Evolutionary conservation across 1,139 yeast genomes (phyloP).

Genomic region (Yamadazyma atmosphaerica): DNA sequence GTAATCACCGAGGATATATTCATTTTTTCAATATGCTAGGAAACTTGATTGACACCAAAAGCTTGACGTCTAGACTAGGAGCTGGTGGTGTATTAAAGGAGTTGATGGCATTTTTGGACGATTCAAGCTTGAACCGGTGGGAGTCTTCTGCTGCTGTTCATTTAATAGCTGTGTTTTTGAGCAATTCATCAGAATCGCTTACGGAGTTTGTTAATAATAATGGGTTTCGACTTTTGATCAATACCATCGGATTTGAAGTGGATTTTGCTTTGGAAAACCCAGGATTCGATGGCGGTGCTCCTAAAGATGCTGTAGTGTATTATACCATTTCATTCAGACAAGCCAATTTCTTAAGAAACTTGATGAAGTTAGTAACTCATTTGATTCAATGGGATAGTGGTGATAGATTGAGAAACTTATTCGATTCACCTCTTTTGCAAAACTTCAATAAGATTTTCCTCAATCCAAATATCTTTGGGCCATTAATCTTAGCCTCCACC

Average conservation of each 20-base stretch:
- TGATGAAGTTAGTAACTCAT: constrained; percentile 63
- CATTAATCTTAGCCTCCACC: constrained; percentile 61
- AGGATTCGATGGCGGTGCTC: constrained; percentile 51
- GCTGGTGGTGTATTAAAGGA: constrained; percentile 74
- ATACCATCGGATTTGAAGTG: constrained; percentile 66
- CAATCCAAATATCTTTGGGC: constrained; percentile 68
- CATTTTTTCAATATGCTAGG: constrained; percentile 60
- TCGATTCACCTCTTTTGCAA: constrained; percentile 75
- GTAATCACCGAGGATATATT: constrained; percentile 49
- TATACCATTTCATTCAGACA: constrained; percentile 66
- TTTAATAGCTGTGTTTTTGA: constrained; percentile 56
- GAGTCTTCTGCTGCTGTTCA: constrained; percentile 68
- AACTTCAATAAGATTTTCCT: constrained; percentile 60
- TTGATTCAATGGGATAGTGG: constrained; percentile 75
- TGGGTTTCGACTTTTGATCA: constrained; percentile 67
- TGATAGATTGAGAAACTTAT: constrained; percentile 79
- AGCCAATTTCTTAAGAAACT: constrained; percentile 55
- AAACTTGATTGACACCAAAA: constrained; percentile 54
- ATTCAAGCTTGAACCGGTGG: constrained; percentile 52
- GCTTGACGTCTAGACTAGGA: constrained; percentile 44
- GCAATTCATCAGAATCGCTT: constrained; percentile 46
- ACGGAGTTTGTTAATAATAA: constrained; percentile 62
- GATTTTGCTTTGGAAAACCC: constrained; percentile 61
- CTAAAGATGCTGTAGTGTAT: constrained; percentile 53
- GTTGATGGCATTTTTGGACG: constrained; percentile 59